Conservation (phyloP, 345 rosid species). For the Moricandia arvensis region DNA sequence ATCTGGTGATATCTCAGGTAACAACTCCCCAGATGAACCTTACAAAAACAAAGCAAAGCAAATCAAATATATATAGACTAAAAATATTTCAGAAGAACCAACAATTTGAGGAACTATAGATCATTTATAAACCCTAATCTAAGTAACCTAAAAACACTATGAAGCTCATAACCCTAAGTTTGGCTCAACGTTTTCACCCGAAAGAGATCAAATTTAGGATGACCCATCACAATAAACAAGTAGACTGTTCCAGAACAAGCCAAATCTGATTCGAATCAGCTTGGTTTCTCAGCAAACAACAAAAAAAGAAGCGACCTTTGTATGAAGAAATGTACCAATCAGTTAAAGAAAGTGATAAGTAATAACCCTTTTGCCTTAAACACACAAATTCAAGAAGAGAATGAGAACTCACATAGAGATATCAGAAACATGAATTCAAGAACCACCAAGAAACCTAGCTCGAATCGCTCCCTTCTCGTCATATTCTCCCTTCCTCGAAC, state of each 20-base stretch:
- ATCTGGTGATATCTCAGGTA: conserved; percentile 71
- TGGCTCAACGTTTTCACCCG: not conserved
- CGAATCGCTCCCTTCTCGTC: not conserved
- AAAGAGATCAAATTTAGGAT: conserved; percentile 8
- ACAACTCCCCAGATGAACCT: conserved; percentile 58
- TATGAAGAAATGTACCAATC: not conserved
- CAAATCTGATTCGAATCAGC: conserved; percentile 26
- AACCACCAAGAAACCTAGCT: conserved; percentile 30
- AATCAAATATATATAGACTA: not conserved
- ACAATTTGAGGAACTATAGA: not conserved
- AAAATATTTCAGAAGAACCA: not conserved
- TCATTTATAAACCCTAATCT: conserved; percentile 19
- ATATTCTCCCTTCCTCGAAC: conserved; percentile 11
- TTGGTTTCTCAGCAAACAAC: not conserved
- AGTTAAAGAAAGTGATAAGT: conserved; percentile 27
- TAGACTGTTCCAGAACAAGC: conserved; percentile 38
- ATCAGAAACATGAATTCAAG: conserved; percentile 27
- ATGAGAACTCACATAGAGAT: conserved; percentile 33
- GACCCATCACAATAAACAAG: conserved; percentile 33
- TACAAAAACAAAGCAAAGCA: conserved; percentile 6
- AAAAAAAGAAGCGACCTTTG: conserved; percentile 11
- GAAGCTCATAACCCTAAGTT: not conserved
- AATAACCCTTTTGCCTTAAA: not conserved
- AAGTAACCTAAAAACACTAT: conserved; percentile 3
- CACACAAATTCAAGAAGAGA: conserved; percentile 2